Base-by-base conservation (phyloP, 2,329 filamentous ascomycete genomes). In the Acephala macrosclerotiorum region DNA sequence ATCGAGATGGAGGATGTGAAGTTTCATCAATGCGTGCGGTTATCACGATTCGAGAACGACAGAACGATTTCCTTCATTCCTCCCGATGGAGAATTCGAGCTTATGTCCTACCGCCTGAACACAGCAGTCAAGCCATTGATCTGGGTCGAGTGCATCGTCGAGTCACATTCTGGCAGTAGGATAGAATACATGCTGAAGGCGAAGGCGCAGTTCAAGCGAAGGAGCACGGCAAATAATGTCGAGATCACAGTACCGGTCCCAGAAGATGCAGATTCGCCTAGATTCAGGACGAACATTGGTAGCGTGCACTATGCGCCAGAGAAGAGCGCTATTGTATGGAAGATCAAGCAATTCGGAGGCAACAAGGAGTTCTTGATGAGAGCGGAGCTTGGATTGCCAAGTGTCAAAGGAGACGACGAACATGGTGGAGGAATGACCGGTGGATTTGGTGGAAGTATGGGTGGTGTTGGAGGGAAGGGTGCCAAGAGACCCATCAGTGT, bases 1-100 rank as follows among this genome's bases (percentile, higher is more conserved):
- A 96, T 99, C 70, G 96, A 99, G 82, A 99, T 99, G 96, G 96
- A 99, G 77, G 96, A 99, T 74, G 96, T 99, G 80, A 99, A 99
- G 76, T 99, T 99, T 80, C 96, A 99, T 81, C 96, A 99, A 79
- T 99, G 96, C 77, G 96, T 99, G 70, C 89, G 96, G 69, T 85
- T 99, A 70, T 96, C 94, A 57, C 89, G 96, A 71, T 99, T 99
- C 81, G 96, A 99, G 80, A 99, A 98, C 80, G 96, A 99, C 83
- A 87, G 96, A 67, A 99, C 96, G 42, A 99, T 99, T 81, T 97
- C 93, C 77, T 99, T 99, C 80, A 98, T 99, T 73, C 96, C 96
- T 1, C 96, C 96, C 12, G 96, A 99, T 77, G 96, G 96, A 77
- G 96, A 99, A 79, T 99, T 99, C 77, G 96, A 99, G 83, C 88